These are phyloP conservation scores for Scenedesmus sp. DNA, from an alignment of 163 green algal species.

Conservation along the genomic window DNA sequence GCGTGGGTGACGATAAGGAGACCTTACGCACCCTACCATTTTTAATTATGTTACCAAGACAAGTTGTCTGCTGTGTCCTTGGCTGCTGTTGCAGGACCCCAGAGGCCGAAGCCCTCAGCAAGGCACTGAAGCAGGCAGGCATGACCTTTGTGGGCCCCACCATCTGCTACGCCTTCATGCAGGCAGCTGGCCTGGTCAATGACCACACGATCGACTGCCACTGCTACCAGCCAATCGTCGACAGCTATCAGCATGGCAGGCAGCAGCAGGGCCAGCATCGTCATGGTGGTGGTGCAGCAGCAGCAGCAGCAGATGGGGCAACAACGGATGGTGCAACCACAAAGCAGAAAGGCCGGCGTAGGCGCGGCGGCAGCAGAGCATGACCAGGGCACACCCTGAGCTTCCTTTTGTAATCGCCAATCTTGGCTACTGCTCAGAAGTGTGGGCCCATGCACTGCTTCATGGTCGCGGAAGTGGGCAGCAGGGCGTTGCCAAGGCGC, in stretches of 20 bases:
- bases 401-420: no score
- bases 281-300: not conserved
- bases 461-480: no score
- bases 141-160: slow-evolving; percentile 71
- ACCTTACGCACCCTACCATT: no score
- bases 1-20: no score
- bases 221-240: slow-evolving; percentile 44
- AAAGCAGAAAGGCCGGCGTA: not conserved
- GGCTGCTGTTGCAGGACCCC: slow-evolving; percentile 24
- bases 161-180: slow-evolving; percentile 70
- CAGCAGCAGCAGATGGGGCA: not conserved
- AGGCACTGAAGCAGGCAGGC: slow-evolving; percentile 61
- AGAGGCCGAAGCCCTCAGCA: slow-evolving; percentile 48
- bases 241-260: not conserved
- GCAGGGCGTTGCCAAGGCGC: no score
- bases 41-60: no score
- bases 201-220: slow-evolving; percentile 60
- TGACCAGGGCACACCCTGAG: not conserved
- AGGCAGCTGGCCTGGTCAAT: slow-evolving; percentile 62
- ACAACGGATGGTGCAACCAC: not conserved
- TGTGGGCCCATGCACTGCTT: no score
- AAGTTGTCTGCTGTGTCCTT: not conserved
- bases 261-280: not conserved
- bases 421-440: no score
- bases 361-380: not conserved